Evolutionary conservation across 139 green algal genomes (phyloP), one percentile per base, ranked within the genome.

Genomic region (Pleodorina starrii): DNA sequence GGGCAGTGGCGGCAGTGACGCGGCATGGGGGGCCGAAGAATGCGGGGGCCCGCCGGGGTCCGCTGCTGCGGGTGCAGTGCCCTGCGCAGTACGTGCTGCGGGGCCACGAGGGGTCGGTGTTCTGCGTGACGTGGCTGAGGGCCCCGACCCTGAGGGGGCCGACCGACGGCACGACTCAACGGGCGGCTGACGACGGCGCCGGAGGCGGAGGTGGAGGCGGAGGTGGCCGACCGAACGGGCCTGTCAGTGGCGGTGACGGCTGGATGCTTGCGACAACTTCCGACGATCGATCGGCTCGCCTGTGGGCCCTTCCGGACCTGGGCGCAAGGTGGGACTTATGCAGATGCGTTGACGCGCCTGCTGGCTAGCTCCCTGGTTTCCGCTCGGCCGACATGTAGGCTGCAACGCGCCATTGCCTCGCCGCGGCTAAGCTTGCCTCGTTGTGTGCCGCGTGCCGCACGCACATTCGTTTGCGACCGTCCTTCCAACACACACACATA

Each of bases 51-150:
- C 21, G 63, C 5, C 48, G 3, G 32, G 74, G 46, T 0, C 74
- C 63, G 74, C 57, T 72, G 29, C 43, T 72, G 29, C 43, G 42
- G 6, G 86, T 91, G 27, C 60, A 17, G 38, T 74, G 77, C 50
- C 27, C 48, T 0, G 42, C 66, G 25, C 68, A 38, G 9, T 84
- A 42, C 36, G 25, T 63, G 38, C 54, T 73, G 35, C 19, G 38
- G 54, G 87, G 87, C 25, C 87, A 91, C 46, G 87, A 91, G 63
- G 87, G 87, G 1, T 81, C 87, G 3, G 46, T 91, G 50, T 91
- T 91, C 57, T 11, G 36, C 46, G 87, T 91, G 14, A 23, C 17
- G 17, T 87, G 86, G 76, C 14, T 74, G 32, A 46, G 68, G 27
- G 35, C 5, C 27, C 35, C 2, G 63, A 57, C 10, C 48, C 48